Evolutionary conservation across 2,329 filamentous ascomycete genomes (phyloP), one percentile per base, ranked within the genome.

Genomic region (Stemphylium vesicarium): DNA sequence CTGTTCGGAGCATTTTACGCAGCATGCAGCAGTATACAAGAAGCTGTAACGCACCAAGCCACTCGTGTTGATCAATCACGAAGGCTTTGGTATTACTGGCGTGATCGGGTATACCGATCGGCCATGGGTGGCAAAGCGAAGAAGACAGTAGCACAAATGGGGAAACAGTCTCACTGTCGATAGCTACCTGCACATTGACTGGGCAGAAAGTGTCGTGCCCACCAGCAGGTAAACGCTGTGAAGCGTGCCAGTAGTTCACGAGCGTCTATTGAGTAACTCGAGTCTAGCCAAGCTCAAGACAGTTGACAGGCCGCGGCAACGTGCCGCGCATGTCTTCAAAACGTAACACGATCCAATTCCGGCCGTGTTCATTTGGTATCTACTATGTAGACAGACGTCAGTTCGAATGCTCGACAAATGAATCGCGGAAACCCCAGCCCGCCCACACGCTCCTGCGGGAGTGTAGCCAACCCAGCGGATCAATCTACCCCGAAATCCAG

Each of bases 251-350:
- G 37, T 43, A 36, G 22, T 53, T 41, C 24, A 48, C 38, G 38
- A 15, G 36, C 35, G 49, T 37, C 20, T 24, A 47, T 46, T 36
- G 50, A 45, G 42, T 38, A 50, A 53, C 48, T 35, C 39, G 45
- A 51, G 38, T 29, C 50, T 56, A 46, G 40, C 33, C 40, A 48
- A 40, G 44, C 44, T 39, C 47, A 26, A 55, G 48, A 46, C 48
- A 39, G 20, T 39, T 38, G 44, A 60, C 33, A 50, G 48, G 40
- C 44, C 50, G 47, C 47, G 35, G 53, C 41, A 62, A 52, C 56
- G 50, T 53, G 42, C 37, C 43, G 46, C 50, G 16, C 26, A 48
- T 31, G 42, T 18, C 40, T 32, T 18, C 22, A 15, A 16, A 12
- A 22, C 39, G 39, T 50, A 36, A 37, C 33, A 50, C 45, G 4